Evolutionary conservation across 2,329 filamentous ascomycete genomes (phyloP), one percentile per base, ranked within the genome.

Genomic region (Claviceps maximensis): DNA sequence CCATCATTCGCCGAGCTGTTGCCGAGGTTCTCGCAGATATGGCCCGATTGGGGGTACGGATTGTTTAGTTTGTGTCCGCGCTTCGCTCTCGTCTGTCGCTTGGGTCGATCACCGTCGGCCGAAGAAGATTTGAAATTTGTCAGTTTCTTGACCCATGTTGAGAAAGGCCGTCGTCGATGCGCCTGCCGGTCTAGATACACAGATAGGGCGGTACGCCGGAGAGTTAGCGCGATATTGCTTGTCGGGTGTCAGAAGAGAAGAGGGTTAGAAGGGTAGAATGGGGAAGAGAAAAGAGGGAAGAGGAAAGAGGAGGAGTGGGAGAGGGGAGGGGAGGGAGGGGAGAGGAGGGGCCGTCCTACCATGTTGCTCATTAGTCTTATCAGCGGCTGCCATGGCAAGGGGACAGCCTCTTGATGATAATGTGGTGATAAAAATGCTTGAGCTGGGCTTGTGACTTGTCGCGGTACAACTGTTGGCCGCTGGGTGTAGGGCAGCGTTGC

Each of bases 61-160:
- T 91, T 91, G 74, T 95, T 95, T 67, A 85, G 84, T 63, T 82
- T 81, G 50, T 74, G 72, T 19, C 71, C 66, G 48, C 74, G 76
- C 69, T 84, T 87, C 69, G 66, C 62, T 58, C 73, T 75, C 50
- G 67, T 69, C 51, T 73, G 55, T 62, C 68, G 57, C 65, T 69
- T 62, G 64, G 68, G 54, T 62, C 69, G 60, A 44, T 75, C 75
- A 55, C 81, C 76, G 57, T 78, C 80, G n/a, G n/a, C n/a, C 33
- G 83, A 86, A 4, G 83, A 83, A 53, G 73, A 76, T 69, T 95
- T 96, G 70, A 95, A 84, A 67, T 85, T 91, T 56, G 89, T 84
- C 54, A 97, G 80, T 64, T 90, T 90, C 76, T 90, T 95, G 75
- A 98, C 89, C 86, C 91, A 94, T 60, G 84, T 87, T 47, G 90